phyloP scores from a whole-genome alignment of 352 stramenopile species.

The Phytophthora chlamydospora region DNA sequence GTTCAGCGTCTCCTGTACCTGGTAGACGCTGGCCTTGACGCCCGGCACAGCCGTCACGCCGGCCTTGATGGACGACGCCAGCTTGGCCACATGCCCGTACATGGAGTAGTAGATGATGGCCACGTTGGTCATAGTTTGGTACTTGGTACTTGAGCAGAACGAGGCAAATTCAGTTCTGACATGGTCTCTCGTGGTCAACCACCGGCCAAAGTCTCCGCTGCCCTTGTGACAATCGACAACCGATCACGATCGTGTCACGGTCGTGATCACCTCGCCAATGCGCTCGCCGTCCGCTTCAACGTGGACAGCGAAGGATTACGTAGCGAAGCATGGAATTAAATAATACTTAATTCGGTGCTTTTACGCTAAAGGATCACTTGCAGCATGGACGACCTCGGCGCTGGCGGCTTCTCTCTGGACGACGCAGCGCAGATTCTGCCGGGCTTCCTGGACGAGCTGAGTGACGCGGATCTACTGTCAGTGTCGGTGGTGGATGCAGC shows the following conservation, averaged over 20 bases:
- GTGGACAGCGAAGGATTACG: not conserved
- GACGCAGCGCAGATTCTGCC: slow-evolving; percentile 28
- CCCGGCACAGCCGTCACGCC: slow-evolving; percentile 63
- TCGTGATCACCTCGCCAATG: not conserved
- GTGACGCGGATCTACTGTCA: slow-evolving; percentile 28
- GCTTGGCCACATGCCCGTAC: slow-evolving; percentile 79
- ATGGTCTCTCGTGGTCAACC: too few relatives aligned
- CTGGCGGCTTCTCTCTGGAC: slow-evolving; percentile 13
- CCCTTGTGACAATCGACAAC: not conserved
- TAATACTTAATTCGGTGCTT: slow-evolving; percentile 10
- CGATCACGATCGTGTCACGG: not conserved
- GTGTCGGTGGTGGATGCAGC: not conserved
- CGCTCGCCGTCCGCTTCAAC: slow-evolving; percentile 9
- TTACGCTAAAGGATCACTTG: slow-evolving; percentile 5
- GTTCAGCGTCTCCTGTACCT: slow-evolving; percentile 80
- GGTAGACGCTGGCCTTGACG: slow-evolving; percentile 59
- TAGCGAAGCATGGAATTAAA: slow-evolving; percentile 8
- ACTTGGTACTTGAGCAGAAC: not conserved
- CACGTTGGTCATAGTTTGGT: slow-evolving; percentile 55
- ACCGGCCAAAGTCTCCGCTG: too few relatives aligned
- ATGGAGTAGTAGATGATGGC: slow-evolving; percentile 85
- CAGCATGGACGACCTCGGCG: slow-evolving; percentile 10
- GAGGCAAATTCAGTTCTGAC: slow-evolving; percentile 13
- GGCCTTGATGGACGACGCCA: slow-evolving; percentile 70
- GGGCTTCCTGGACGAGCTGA: slow-evolving; percentile 41